Conservation (phyloP, 2,329 filamentous ascomycete genomes). For the Cadophora gregata region DNA sequence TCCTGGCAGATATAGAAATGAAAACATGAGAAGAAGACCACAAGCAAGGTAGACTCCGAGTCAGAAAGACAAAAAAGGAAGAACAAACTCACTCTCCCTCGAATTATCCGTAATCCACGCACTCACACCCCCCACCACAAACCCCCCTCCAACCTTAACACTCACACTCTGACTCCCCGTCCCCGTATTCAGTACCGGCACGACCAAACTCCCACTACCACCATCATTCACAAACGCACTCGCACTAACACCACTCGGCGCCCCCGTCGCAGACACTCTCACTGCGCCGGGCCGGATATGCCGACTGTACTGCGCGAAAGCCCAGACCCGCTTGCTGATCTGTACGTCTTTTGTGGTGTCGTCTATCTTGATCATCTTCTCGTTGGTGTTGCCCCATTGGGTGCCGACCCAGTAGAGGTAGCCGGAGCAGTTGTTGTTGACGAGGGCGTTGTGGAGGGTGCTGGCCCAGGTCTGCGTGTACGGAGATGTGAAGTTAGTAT, state of each 20-base stretch:
- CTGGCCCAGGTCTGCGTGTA: slow-evolving; percentile 55
- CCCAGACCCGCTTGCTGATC: slow-evolving; percentile 32
- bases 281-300: slow-evolving; percentile 26
- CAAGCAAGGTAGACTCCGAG: not conserved
- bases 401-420: slow-evolving; percentile 61
- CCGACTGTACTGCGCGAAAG: slow-evolving; percentile 28
- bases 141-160: slow-evolving; percentile 12
- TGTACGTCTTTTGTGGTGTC: slow-evolving; percentile 13
- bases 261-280: slow-evolving; percentile 15
- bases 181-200: slow-evolving; percentile 29
- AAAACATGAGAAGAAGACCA: no score
- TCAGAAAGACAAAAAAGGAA: not conserved
- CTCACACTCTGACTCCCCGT: slow-evolving; percentile 4
- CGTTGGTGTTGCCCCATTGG: slow-evolving; percentile 44
- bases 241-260: slow-evolving; percentile 3
- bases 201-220: slow-evolving; percentile 19
- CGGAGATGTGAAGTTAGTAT: no score
- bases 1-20: no score
- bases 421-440: slow-evolving; percentile 54
- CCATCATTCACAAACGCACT: slow-evolving; percentile 28
- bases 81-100: slow-evolving; percentile 5
- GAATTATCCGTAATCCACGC: slow-evolving; percentile 24
- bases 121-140: not conserved
- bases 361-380: slow-evolving; percentile 37
- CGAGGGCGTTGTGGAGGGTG: slow-evolving; percentile 56